Evolutionary conservation across 345 rosid species (phyloP).

Genomic region (Brassica cretica): DNA sequence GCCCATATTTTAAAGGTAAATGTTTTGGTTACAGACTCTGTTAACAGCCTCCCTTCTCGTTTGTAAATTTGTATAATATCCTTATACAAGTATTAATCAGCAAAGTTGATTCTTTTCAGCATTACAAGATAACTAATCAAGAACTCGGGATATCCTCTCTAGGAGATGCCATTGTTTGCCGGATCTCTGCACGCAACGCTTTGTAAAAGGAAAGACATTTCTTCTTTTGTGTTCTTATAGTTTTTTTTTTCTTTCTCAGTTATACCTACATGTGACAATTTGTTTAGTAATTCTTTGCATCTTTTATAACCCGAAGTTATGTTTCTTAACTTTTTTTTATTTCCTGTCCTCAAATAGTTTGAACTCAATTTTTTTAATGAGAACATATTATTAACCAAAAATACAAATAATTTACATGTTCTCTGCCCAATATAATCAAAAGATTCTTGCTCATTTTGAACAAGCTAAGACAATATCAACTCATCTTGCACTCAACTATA

Average conservation of each 20-base stretch:
- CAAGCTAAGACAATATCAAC: not conserved
- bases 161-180: slow-evolving; percentile 79
- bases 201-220: slow-evolving; percentile 44
- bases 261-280: not conserved
- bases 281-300: not conserved
- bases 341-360: not conserved
- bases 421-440: not conserved
- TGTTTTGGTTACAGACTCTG: not conserved
- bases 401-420: slow-evolving; percentile 17
- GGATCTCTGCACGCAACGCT: slow-evolving; percentile 84
- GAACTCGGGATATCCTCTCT: slow-evolving; percentile 75
- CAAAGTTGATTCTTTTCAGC: slow-evolving; percentile 45
- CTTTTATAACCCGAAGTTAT: too few relatives aligned
- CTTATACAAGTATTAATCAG: not conserved
- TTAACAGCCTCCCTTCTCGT: too few relatives aligned
- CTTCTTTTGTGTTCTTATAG: not conserved
- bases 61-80: too few relatives aligned
- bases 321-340: not conserved
- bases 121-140: slow-evolving; percentile 66
- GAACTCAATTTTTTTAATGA: not conserved
- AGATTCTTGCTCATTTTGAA: slow-evolving; percentile 1
- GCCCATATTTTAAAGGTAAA: slow-evolving; percentile 78
- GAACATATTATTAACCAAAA: too few relatives aligned
- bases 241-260: not conserved
- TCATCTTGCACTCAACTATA: slow-evolving; percentile 26